Percentiles rank a stretch among this genome's conserved stretches.
Conservation (phyloP, 202 grass and related monocot genomes). For the Schoenoplectus tabernaemontani region DNA sequence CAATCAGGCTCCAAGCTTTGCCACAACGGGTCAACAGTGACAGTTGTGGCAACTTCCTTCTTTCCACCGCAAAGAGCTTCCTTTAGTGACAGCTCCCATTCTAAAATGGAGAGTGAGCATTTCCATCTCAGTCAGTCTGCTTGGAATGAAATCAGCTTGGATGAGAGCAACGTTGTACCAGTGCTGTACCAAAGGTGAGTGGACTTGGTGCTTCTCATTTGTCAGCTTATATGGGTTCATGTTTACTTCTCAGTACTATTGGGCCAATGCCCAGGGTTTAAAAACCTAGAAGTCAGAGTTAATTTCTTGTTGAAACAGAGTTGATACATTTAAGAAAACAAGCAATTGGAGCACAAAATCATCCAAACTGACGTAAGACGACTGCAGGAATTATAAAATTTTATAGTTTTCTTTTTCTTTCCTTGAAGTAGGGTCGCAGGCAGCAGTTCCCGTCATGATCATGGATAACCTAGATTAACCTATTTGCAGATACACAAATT, state of each 20-base stretch:
- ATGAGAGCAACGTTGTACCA: background rate
- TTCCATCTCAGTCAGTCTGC: background rate
- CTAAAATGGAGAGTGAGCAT: conserved; percentile 8
- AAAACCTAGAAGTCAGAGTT: background rate
- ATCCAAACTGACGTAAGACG: too few relatives aligned
- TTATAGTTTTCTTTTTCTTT: too few relatives aligned
- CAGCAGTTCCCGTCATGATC: too few relatives aligned
- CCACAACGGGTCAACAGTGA: background rate
- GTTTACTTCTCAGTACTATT: background rate
- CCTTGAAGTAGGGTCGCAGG: too few relatives aligned
- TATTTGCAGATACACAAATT: too few relatives aligned
- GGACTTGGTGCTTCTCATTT: too few relatives aligned
- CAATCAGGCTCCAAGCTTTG: background rate
- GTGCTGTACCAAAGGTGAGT: conserved; percentile 24
- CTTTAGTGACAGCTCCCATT: background rate
- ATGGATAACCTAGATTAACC: too few relatives aligned
- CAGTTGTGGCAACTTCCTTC: conserved; percentile 12
- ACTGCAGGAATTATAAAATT: too few relatives aligned
- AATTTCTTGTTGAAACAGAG: too few relatives aligned
- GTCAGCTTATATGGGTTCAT: background rate
- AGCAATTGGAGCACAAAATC: background rate
- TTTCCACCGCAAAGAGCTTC: background rate
- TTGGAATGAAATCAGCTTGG: conserved; percentile 10
- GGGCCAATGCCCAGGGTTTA: background rate
- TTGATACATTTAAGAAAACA: background rate